Evolutionary conservation across 1,139 yeast species (phyloP).

Genomic region (Blastobotrys proliferans): DNA sequence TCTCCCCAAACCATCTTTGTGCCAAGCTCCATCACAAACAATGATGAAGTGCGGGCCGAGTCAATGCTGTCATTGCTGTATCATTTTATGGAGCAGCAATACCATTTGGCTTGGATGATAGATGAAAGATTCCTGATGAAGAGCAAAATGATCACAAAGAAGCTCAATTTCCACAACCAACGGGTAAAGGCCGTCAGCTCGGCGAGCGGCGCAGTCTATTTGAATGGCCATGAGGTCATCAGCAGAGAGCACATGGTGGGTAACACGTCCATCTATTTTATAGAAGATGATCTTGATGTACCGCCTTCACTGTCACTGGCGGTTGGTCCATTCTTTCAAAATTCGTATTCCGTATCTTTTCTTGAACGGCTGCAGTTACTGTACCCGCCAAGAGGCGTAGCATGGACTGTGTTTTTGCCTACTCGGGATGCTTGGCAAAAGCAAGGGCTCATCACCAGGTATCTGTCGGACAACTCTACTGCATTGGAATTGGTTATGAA

Average conservation of each 20-base stretch:
- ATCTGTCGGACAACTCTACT: slow-evolving; percentile 50
- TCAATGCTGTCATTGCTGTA: slow-evolving; percentile 44
- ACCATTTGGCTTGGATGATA: slow-evolving; percentile 33
- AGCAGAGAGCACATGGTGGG: slow-evolving; percentile 48
- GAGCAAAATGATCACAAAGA: slow-evolving; percentile 38
- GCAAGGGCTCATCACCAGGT: slow-evolving; percentile 58
- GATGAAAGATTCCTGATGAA: slow-evolving; percentile 17
- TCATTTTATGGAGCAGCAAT: slow-evolving; percentile 58
- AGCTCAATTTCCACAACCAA: slow-evolving; percentile 40
- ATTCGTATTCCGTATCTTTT: slow-evolving; percentile 49
- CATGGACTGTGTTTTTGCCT: slow-evolving; percentile 78
- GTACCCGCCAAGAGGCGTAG: slow-evolving; percentile 46
- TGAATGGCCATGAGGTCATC: slow-evolving; percentile 46
- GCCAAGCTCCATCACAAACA: slow-evolving; percentile 24
- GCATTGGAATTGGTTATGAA: slow-evolving; percentile 51
- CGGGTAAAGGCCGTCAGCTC: slow-evolving; percentile 26
- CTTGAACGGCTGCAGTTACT: slow-evolving; percentile 48
- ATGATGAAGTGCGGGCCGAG: slow-evolving; percentile 30
- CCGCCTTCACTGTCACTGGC: slow-evolving; percentile 53
- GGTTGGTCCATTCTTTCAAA: slow-evolving; percentile 51
- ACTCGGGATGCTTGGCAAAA: slow-evolving; percentile 71
- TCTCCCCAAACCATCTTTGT: slow-evolving; percentile 59
- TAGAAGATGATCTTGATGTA: slow-evolving; percentile 53
- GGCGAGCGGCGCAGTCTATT: slow-evolving; percentile 36
- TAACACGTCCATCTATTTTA: slow-evolving; percentile 57